Percentiles rank a stretch among this genome's conserved stretches.
Conservation (phyloP, 495 filamentous ascomycete species). For the Aspergillus nanangensis region DNA sequence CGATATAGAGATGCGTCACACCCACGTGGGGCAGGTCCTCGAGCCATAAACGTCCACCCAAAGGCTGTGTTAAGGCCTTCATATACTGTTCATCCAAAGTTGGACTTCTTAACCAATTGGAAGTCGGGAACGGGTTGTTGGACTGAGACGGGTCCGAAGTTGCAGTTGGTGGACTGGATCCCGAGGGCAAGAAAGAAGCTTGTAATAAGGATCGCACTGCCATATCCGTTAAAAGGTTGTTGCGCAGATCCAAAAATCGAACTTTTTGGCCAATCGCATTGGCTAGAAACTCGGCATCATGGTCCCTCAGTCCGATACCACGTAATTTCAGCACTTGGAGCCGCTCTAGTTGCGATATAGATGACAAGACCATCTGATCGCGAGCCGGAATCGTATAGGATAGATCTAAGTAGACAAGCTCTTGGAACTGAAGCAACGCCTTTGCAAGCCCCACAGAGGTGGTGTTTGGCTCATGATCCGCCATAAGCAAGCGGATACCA, state of each 20-base stretch:
- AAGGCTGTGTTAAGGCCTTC: constrained; percentile 43
- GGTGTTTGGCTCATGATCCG: constrained; percentile 53
- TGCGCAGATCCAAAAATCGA: constrained; percentile 54
- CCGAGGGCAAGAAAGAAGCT: constrained; percentile 39
- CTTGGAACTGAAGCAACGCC: constrained; percentile 48
- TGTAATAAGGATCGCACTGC: constrained; percentile 48
- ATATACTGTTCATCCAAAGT: constrained; percentile 46
- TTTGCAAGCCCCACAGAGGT: constrained; percentile 50
- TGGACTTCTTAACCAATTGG: constrained; percentile 25
- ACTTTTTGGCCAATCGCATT: constrained; percentile 48
- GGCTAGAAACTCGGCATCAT: constrained; percentile 49
- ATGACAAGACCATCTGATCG: constrained; percentile 45
- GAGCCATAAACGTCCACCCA: constrained; percentile 47
- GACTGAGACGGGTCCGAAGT: background rate
- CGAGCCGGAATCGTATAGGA: constrained; percentile 54
- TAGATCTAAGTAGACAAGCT: constrained; percentile 56
- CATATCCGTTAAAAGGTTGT: constrained; percentile 56
- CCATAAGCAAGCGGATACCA: constrained; percentile 51
- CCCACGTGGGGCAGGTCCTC: constrained; percentile 49
- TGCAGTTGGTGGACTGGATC: background rate
- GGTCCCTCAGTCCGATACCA: constrained; percentile 52
- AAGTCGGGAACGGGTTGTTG: constrained; percentile 2
- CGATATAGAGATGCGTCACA: constrained; percentile 57
- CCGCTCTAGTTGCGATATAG: constrained; percentile 36
- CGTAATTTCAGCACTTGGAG: constrained; percentile 58